These are phyloP conservation scores for Fraxinus quadrangulata DNA, from an alignment of 257 asterid genomes.

Conservation along the genomic window DNA sequence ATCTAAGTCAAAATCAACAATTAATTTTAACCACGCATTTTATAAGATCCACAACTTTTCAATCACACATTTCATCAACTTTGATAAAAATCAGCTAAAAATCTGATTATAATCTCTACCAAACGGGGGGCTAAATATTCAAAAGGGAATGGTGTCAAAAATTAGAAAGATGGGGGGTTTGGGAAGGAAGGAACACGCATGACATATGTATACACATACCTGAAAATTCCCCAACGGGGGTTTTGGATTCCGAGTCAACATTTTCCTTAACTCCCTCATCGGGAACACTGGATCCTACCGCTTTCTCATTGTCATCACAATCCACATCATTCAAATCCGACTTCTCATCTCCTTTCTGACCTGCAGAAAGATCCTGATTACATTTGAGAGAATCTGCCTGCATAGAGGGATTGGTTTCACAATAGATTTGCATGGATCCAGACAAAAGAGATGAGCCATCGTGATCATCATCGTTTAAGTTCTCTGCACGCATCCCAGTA, in stretches of 20 bases:
- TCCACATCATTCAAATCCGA: constrained; percentile 33
- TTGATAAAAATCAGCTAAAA: no score
- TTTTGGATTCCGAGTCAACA: constrained; percentile 38
- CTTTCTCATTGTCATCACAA: constrained; percentile 35
- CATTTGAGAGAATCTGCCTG: constrained; percentile 34
- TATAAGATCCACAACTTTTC: no score
- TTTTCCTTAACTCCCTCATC: constrained; percentile 35
- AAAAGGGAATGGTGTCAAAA: constrained; percentile 14
- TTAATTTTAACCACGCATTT: no score
- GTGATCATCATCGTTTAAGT: constrained; percentile 33
- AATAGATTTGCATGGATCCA: constrained; percentile 36
- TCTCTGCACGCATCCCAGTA: constrained; percentile 32
- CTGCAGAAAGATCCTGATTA: constrained; percentile 34
- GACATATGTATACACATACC: constrained; percentile 35
- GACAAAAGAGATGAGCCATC: constrained; percentile 31
- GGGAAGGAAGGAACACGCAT: neutral
- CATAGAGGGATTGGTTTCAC: constrained; percentile 30
- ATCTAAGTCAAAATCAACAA: no score
- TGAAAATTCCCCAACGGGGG: constrained; percentile 29
- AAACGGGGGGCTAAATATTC: neutral
- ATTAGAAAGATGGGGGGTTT: neutral
- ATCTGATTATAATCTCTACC: no score
- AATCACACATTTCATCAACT: no score
- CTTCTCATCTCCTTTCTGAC: constrained; percentile 33
- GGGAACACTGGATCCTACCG: constrained; percentile 24